Conservation (phyloP, 345 rosid species). For the Moricandia arvensis region DNA sequence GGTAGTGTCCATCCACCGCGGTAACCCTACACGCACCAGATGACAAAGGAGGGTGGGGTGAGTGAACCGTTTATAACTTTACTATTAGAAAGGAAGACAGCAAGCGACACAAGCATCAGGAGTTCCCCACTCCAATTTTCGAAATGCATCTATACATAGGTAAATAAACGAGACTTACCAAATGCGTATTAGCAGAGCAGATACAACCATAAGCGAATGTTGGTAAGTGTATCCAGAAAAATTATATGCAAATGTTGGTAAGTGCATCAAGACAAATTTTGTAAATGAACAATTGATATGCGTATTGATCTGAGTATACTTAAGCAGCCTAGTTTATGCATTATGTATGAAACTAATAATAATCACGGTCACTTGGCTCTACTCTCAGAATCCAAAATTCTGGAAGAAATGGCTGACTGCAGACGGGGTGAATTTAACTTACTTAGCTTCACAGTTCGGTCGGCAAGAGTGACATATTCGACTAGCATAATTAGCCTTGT, state of each 20-base stretch:
- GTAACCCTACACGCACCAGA: slow-evolving; percentile 68
- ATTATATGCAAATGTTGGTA: slow-evolving; percentile 5
- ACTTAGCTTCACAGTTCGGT: slow-evolving; percentile 99
- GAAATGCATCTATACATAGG: neutral
- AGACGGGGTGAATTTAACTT: slow-evolving; percentile 36
- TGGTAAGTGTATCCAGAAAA: slow-evolving; percentile 16
- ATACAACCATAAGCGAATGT: slow-evolving; percentile 13
- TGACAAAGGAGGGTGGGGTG: slow-evolving; percentile 1
- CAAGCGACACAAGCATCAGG: neutral
- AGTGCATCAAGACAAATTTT: slow-evolving; percentile 15
- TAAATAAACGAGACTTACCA: neutral
- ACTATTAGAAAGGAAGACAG: neutral
- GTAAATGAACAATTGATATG: neutral
- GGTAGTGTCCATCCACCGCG: slow-evolving; percentile 97
- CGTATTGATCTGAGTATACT: slow-evolving; percentile 8
- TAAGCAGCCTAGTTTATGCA: slow-evolving; percentile 19
- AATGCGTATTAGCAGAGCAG: slow-evolving; percentile 1
- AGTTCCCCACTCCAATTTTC: slow-evolving; percentile 12
- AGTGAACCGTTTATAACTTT: slow-evolving; percentile 4
- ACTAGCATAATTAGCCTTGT: slow-evolving; percentile 98
- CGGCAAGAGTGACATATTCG: slow-evolving; percentile 99
- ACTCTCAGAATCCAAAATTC: slow-evolving; percentile 19
- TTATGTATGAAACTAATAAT: neutral
- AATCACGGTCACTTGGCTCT: slow-evolving; percentile 9
- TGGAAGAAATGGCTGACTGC: slow-evolving; percentile 2